A percentile compares a stretch with the other conserved stretches of the same genome.
Evolutionary conservation across 1,284 basidiomycete genomes (phyloP).

Genomic region (Irpex lacteus): DNA sequence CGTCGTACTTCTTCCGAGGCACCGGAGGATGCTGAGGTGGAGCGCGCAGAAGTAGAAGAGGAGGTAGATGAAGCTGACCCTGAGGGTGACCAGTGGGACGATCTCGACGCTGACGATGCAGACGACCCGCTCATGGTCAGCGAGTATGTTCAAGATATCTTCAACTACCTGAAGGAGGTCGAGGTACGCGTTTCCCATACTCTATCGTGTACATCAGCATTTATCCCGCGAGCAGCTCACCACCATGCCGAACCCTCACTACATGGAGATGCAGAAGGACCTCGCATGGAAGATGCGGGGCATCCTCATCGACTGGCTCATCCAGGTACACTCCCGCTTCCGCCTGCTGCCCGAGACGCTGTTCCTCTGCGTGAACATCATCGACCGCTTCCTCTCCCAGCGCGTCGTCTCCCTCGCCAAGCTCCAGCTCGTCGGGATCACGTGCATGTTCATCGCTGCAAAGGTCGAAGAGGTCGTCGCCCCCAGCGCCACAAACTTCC

Average conservation of each 20-base stretch:
- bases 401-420: constrained; percentile 91
- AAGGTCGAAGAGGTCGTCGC: constrained; percentile 98
- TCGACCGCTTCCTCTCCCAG: constrained; percentile 93
- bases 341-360: constrained; percentile 94
- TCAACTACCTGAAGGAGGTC: constrained; percentile 82
- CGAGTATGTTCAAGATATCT: constrained; percentile 95
- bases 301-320: constrained; percentile 95
- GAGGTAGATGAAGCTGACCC: constrained; percentile 54
- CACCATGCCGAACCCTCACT: constrained; percentile 85
- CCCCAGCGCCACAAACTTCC: constrained; percentile 85
- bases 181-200: constrained; percentile 48
- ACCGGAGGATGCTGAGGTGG: constrained; percentile 49
- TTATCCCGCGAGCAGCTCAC: constrained; percentile 42
- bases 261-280: constrained; percentile 90
- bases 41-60: constrained; percentile 29
- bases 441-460: constrained; percentile 90
- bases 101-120: constrained; percentile 90
- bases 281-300: constrained; percentile 94
- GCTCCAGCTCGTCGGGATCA: constrained; percentile 93
- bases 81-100: constrained; percentile 70
- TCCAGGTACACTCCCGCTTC: constrained; percentile 95
- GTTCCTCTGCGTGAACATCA: constrained; percentile 92
- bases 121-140: constrained; percentile 97
- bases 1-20: constrained; percentile 68
- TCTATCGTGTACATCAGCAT: not conserved